Conservation (phyloP, 345 rosid genomes). For the Aquilaria sinensis region DNA sequence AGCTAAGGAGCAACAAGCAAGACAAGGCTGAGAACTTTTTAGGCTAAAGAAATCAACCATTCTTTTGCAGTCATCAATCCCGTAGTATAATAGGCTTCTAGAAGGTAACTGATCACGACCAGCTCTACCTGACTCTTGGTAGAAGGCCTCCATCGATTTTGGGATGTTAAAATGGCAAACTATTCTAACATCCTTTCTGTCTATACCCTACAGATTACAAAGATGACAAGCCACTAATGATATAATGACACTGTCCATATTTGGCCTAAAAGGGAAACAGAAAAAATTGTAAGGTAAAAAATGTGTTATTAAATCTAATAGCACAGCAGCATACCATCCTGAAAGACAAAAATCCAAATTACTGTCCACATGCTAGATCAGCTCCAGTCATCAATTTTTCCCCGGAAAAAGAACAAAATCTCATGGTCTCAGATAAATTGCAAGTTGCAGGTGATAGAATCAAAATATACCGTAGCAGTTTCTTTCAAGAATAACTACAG, state of each 20-base stretch:
- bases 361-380: conserved; percentile 25
- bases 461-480: conserved; percentile 6
- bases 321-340: conserved; percentile 74
- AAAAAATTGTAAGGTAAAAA: conserved; percentile 6
- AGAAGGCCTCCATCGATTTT: conserved; percentile 95
- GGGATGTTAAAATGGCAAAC: conserved; percentile 94
- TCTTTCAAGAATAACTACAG: neutral
- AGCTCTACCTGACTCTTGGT: conserved; percentile 99
- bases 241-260: neutral
- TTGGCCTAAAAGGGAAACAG: neutral
- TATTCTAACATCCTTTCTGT: conserved; percentile 88
- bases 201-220: conserved; percentile 62
- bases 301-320: neutral
- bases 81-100: conserved; percentile 83
- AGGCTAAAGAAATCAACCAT: conserved; percentile 45
- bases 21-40: neutral
- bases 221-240: conserved; percentile 17
- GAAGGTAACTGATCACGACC: conserved; percentile 93
- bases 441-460: conserved; percentile 6
- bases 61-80: conserved; percentile 79
- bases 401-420: conserved; percentile 18
- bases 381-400: conserved; percentile 39
- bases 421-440: conserved; percentile 21
- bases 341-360: conserved; percentile 36
- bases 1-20: conserved; percentile 10